These are phyloP conservation scores for Yarrowia sp. DNA, from an alignment of 805 yeast species.

Conservation along the genomic window DNA sequence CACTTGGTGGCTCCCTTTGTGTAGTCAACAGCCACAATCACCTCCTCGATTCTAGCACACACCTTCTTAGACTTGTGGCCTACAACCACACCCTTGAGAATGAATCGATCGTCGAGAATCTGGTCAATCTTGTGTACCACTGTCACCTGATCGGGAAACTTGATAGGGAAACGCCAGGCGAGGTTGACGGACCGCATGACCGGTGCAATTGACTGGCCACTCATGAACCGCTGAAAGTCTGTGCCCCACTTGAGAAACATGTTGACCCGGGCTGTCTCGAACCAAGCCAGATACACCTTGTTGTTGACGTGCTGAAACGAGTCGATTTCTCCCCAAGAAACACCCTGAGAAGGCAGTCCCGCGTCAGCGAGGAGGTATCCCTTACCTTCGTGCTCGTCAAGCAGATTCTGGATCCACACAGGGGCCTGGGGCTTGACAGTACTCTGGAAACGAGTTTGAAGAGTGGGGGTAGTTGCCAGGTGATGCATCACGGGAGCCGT, in stretches of 20 bases:
- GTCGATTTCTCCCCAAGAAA: slow-evolving; percentile 32
- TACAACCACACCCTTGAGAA: slow-evolving; percentile 30
- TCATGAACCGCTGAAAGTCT: slow-evolving; percentile 27
- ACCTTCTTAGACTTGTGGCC: slow-evolving; percentile 31
- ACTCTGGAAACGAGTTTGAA: neutral
- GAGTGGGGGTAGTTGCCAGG: neutral
- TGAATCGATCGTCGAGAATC: slow-evolving; percentile 29
- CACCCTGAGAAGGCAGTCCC: slow-evolving; percentile 25
- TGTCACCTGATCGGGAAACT: slow-evolving; percentile 31
- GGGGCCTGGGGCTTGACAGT: neutral
- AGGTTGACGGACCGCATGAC: slow-evolving; percentile 31
- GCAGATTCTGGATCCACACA: neutral
- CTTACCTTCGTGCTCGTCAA: slow-evolving; percentile 14
- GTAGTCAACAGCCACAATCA: slow-evolving; percentile 32
- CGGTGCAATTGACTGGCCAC: slow-evolving; percentile 30
- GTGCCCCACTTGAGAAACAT: slow-evolving; percentile 28
- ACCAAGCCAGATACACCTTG: slow-evolving; percentile 32
- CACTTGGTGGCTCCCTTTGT: slow-evolving; percentile 29
- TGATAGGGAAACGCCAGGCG: slow-evolving; percentile 32
- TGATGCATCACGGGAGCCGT: too few species aligned
- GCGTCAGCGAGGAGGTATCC: slow-evolving; percentile 9
- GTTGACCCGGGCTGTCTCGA: slow-evolving; percentile 29
- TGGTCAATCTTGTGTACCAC: slow-evolving; percentile 29
- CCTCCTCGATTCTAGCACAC: slow-evolving; percentile 32
- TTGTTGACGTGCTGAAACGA: slow-evolving; percentile 33